Evolutionary conservation across 2,329 filamentous ascomycete species (phyloP).

Genomic region (Colletotrichum nymphaeae): DNA sequence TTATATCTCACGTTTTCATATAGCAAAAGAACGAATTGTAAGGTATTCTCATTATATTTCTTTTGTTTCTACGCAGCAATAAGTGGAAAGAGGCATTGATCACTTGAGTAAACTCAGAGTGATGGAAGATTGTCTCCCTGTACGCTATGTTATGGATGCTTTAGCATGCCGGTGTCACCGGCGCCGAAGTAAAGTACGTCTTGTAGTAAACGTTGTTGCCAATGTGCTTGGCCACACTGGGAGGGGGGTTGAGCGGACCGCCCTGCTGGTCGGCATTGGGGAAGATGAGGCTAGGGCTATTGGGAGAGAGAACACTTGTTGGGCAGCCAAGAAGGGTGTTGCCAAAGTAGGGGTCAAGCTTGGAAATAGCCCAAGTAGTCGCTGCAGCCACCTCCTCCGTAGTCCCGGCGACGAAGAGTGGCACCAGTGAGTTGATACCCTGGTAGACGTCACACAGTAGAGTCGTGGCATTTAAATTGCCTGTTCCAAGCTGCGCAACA

Average conservation of each 20-base stretch:
- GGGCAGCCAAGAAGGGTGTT: slow-evolving; percentile 20
- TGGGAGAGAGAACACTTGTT: slow-evolving; percentile 7
- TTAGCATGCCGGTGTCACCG: slow-evolving; percentile 15
- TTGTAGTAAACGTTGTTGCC: slow-evolving; percentile 25
- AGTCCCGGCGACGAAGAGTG: slow-evolving; percentile 18
- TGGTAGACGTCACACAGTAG: slow-evolving; percentile 25
- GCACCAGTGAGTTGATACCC: slow-evolving; percentile 7
- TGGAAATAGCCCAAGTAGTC: slow-evolving; percentile 13
- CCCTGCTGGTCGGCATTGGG: not conserved
- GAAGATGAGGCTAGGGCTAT: slow-evolving; percentile 3
- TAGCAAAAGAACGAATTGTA: too few species aligned
- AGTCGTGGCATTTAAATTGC: slow-evolving; percentile 23
- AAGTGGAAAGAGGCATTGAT: not conserved
- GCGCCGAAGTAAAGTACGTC: slow-evolving; percentile 21
- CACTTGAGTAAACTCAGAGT: too few species aligned
- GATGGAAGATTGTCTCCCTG: not conserved
- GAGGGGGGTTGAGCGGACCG: slow-evolving; percentile 20
- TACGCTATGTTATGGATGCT: not conserved
- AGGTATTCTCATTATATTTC: too few species aligned
- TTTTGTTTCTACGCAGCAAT: too few species aligned
- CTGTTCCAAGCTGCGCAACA: slow-evolving; percentile 9
- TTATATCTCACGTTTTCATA: too few species aligned
- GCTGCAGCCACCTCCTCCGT: slow-evolving; percentile 20
- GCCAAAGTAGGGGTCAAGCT: slow-evolving; percentile 27
- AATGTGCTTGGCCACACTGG: slow-evolving; percentile 9